A percentile compares a stretch with the other conserved stretches of the same genome.
These are phyloP conservation scores for Sherardia arvensis DNA, from an alignment of 257 asterid genomes.

Conservation along the genomic window DNA sequence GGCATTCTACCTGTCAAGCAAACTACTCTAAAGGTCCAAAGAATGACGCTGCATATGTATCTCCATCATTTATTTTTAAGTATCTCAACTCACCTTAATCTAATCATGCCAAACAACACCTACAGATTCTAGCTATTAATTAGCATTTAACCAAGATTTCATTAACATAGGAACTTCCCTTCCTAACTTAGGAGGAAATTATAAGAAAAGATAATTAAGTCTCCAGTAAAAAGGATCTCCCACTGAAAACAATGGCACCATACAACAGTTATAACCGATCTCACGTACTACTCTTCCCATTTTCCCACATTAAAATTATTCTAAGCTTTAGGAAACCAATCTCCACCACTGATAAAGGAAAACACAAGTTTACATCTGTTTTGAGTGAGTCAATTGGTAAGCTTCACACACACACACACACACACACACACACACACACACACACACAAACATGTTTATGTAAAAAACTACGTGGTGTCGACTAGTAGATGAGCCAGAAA, in stretches of 20 bases:
- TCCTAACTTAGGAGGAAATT: background rate
- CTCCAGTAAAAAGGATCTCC: background rate
- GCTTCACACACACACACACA: too few species aligned
- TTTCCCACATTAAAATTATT: background rate
- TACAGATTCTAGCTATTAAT: background rate
- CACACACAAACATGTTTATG: too few species aligned
- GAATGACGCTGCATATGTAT: background rate
- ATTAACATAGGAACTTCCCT: background rate
- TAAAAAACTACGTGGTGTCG: background rate
- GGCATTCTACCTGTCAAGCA: background rate
- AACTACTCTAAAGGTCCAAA: background rate
- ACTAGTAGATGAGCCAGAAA: background rate
- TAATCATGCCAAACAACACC: background rate
- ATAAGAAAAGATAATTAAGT: background rate
- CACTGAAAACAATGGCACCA: background rate
- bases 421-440: too few species aligned
- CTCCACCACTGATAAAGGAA: background rate
- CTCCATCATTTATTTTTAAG: background rate
- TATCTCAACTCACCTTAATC: background rate
- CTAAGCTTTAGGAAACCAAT: background rate
- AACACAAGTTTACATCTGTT: background rate
- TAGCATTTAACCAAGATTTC: background rate
- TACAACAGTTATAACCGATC: background rate
- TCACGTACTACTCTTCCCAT: background rate
- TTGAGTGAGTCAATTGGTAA: too few species aligned